Evolutionary conservation across 345 rosid genomes (phyloP).

Genomic region (Geranium rotundifolium): DNA sequence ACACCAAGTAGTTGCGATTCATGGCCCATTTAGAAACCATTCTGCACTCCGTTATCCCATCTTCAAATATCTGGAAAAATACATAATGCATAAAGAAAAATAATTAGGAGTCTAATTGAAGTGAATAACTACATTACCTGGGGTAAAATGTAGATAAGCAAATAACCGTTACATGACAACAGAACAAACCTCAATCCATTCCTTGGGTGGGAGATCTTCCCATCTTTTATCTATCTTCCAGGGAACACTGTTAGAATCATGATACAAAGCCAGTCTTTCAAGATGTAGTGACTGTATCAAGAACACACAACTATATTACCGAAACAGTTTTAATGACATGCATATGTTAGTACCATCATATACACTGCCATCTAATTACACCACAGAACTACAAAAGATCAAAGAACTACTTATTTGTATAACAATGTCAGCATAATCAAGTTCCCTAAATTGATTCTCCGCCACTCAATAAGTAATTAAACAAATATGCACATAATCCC

Average conservation of each 20-base stretch:
- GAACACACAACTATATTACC: constrained; percentile 4
- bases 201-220: constrained; percentile 81
- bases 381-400: neutral
- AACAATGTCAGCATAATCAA: neutral
- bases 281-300: constrained; percentile 76
- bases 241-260: constrained; percentile 69
- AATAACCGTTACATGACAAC: constrained; percentile 5
- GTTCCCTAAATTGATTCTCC: neutral
- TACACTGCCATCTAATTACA: neutral
- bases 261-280: constrained; percentile 91
- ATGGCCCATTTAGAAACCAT: constrained; percentile 59
- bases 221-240: constrained; percentile 81
- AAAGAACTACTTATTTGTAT: too few relatives aligned
- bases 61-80: constrained; percentile 79
- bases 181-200: constrained; percentile 87
- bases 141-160: neutral
- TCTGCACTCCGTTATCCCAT: constrained; percentile 53
- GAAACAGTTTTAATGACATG: neutral
- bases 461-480: too few relatives aligned
- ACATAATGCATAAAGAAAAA: neutral
- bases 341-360: neutral
- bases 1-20: constrained; percentile 63
- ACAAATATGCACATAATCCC: too few relatives aligned
- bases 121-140: neutral
- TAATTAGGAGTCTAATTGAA: neutral